Evolutionary conservation across 129 eudicot species (phyloP), one percentile per base, ranked within the genome.

Genomic region (Dittrichia graveolens): DNA sequence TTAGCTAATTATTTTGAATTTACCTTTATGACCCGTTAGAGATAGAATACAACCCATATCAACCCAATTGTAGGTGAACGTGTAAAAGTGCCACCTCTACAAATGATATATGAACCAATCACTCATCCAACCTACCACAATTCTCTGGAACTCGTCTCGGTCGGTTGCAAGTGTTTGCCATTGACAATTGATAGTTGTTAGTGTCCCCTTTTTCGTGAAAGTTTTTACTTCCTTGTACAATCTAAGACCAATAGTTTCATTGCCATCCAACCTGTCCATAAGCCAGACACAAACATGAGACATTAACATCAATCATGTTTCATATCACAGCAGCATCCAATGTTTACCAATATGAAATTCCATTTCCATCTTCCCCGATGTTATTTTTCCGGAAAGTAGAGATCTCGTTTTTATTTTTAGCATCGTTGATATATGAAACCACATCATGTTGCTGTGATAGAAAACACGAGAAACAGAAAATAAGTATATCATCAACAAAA

Each of bases 101-200:
- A 71, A 55, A 45, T 55, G 56, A 75, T 31, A 65, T 66, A 67
- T 43, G 35, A 44, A 76, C 66, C 39, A 56, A 56, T 71, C 41
- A 5, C 8, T 38, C 47, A 54, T 53, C 54, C 43, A 65, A 63
- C 96, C 75, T 79, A 94, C 98, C 93, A 71, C 80, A 76, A 90
- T 76, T 73, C 79, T 81, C 42, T 61, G 83, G 75, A 94, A 90
- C 74, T 88, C 98, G 24, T 88, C 94, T 66, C 86, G 83, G 78
- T 86, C 79, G 14, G 97, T 90, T 47, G 98, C 97, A 67, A 94
- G 91, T 75, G 96, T 86, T 78, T 94, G 95, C 97, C 96, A 90
- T 34, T 79, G 77, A 68, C 56, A 76, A 59, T 50, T 61, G 18
- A 78, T 41, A 5, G 40, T 65, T 45, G 79, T 60, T 18, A 39